Conservation (phyloP, 768 basidiomycete genomes). For the Mycena vitilis region DNA sequence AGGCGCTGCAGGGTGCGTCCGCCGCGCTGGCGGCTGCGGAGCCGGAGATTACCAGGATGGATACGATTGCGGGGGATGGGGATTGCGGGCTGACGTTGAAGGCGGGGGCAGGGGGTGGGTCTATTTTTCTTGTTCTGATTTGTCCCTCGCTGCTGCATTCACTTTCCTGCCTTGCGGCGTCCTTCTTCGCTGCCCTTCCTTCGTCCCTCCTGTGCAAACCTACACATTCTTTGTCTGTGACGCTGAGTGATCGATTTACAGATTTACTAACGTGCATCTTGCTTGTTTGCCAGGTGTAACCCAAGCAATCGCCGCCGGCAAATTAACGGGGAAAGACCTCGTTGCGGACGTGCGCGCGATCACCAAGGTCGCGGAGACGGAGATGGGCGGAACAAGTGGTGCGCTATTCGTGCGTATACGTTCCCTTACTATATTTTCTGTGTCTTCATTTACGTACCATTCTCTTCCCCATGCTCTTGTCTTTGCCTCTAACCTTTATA, state of each 20-base stretch:
- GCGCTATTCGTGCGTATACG: slow-evolving; percentile 83
- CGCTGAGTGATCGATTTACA: no score
- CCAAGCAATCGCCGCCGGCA: slow-evolving; percentile 60
- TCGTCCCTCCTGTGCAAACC: no score
- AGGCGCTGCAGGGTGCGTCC: slow-evolving; percentile 70
- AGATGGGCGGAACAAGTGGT: slow-evolving; percentile 93
- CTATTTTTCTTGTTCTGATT: no score
- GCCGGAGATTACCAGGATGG: slow-evolving; percentile 91
- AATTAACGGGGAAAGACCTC: slow-evolving; percentile 72
- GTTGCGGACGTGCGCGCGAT: slow-evolving; percentile 74
- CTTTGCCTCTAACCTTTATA: no score
- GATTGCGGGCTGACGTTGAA: slow-evolving; percentile 68
- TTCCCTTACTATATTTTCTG: background rate
- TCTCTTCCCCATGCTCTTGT: background rate
- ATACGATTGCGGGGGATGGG: slow-evolving; percentile 93
- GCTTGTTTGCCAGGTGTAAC: no score
- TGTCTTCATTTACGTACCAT: background rate
- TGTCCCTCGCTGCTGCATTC: no score
- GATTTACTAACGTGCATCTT: no score
- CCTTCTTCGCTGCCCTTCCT: slow-evolving; percentile 39
- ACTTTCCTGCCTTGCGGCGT: no score
- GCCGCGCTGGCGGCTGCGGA: slow-evolving; percentile 80
- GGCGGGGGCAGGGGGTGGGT: slow-evolving; percentile 74
- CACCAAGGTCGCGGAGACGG: slow-evolving; percentile 80
- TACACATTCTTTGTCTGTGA: no score